Conservation (phyloP, 148 eudicot genomes). For the Euryodendron excelsum region DNA sequence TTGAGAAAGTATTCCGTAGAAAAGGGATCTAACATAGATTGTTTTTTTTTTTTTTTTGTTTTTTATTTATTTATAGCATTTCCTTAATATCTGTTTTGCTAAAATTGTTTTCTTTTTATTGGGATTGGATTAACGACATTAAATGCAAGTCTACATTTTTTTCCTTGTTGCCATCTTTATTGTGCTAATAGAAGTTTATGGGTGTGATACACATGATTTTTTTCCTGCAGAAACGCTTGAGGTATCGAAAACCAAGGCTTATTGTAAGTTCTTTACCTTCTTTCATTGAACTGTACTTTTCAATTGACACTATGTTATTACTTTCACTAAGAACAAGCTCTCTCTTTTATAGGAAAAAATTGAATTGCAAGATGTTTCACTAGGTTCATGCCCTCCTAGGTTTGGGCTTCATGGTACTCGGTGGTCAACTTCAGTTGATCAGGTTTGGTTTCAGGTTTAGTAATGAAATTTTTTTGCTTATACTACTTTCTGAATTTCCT, state of each 20-base stretch:
- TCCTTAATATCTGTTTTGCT: not conserved
- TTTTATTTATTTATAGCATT: too few species aligned
- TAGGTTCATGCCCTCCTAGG: conserved; percentile 78
- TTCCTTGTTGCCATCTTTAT: not conserved
- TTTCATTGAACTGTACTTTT: not conserved
- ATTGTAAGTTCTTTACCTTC: conserved; percentile 54
- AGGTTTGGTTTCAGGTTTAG: conserved; percentile 48
- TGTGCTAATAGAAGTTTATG: not conserved
- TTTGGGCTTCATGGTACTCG: conserved; percentile 81
- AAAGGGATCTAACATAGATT: not conserved
- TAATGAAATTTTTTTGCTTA: not conserved
- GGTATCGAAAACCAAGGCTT: conserved; percentile 72
- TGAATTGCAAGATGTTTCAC: conserved; percentile 85
- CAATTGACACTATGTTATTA: not conserved
- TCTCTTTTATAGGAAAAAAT: conserved; percentile 66
- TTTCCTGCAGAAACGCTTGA: conserved; percentile 81
- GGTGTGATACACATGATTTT: not conserved
- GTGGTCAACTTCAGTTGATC: conserved; percentile 73
- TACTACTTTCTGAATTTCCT: not conserved
- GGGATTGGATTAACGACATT: not conserved
- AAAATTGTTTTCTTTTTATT: not conserved
- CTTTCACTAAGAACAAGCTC: not conserved
- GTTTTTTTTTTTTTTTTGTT: not conserved
- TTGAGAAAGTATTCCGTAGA: not conserved
- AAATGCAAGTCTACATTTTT: not conserved